A percentile compares a stretch with the other conserved stretches of the same genome.
Conservation (phyloP, 1,284 basidiomycete genomes). For the Waitea zeae region DNA sequence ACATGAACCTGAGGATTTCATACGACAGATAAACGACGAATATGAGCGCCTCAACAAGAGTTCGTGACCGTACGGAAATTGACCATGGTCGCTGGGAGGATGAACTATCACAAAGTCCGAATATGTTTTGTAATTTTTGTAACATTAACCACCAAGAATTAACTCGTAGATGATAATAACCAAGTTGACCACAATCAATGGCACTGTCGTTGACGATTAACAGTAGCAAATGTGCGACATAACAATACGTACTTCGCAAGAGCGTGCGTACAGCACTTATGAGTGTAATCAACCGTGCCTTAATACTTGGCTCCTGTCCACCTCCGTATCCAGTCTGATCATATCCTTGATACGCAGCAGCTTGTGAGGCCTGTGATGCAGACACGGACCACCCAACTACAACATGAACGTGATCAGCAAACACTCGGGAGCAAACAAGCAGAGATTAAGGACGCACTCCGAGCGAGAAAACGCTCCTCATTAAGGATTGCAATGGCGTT, state of each 20-base stretch:
- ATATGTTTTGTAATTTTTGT: too few species aligned
- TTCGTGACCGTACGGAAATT: neutral
- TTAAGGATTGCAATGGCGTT: conserved; percentile 91
- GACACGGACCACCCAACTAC: conserved; percentile 88
- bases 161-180: conserved; percentile 73
- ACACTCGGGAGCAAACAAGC: conserved; percentile 4
- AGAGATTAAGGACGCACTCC: conserved; percentile 44
- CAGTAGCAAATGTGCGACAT: conserved; percentile 3
- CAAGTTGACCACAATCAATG: conserved; percentile 71
- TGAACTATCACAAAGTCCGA: too few species aligned
- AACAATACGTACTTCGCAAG: conserved; percentile 72
- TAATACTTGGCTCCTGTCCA: conserved; percentile 54
- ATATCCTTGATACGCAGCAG: conserved; percentile 45
- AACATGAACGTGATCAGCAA: conserved; percentile 4
- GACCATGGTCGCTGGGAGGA: neutral
- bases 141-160: conserved; percentile 36
- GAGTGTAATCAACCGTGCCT: conserved; percentile 77
- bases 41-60: conserved; percentile 40
- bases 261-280: conserved; percentile 89
- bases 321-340: conserved; percentile 43
- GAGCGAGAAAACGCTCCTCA: conserved; percentile 87
- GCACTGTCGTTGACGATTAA: conserved; percentile 37
- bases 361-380: conserved; percentile 32
- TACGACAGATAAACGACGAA: conserved; percentile 62
- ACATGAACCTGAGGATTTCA: conserved; percentile 57